Evolutionary conservation across 169 alveolate species (phyloP).

Genomic region (Theileria annulata): DNA sequence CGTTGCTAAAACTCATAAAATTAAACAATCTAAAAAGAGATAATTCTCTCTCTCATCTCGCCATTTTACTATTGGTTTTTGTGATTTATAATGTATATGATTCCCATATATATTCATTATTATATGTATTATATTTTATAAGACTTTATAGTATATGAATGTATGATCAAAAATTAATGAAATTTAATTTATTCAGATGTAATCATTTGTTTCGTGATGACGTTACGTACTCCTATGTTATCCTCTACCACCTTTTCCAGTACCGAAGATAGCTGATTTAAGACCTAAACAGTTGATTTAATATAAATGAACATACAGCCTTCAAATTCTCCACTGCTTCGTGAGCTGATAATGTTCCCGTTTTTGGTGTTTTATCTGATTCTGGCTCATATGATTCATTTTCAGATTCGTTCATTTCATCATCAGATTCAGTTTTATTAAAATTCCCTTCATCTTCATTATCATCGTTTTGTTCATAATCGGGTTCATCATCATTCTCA

Average conservation of each 20-base stretch:
- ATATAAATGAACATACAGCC: constrained; percentile 4
- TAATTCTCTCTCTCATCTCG: not conserved
- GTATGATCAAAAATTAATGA: too few species aligned
- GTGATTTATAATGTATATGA: not conserved
- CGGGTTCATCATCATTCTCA: constrained; percentile 36
- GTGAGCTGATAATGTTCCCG: constrained; percentile 13
- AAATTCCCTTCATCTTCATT: constrained; percentile 20
- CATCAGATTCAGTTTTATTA: constrained; percentile 3
- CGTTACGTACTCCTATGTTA: constrained; percentile 48
- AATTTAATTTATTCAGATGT: constrained; percentile 1
- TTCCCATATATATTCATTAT: too few species aligned
- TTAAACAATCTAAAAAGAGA: not conserved
- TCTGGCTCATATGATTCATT: not conserved
- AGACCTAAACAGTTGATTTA: not conserved
- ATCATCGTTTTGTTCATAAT: constrained; percentile 12
- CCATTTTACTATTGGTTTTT: not conserved
- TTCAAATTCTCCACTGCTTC: constrained; percentile 25
- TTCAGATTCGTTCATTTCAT: constrained; percentile 4
- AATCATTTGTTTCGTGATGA: constrained; percentile 11
- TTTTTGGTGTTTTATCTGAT: not conserved
- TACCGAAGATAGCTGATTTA: constrained; percentile 30
- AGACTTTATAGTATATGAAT: not conserved
- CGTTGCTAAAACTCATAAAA: constrained; percentile 21
- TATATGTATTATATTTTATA: too few species aligned
- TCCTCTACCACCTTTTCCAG: constrained; percentile 37